Evolutionary conservation across 2,329 filamentous ascomycete species (phyloP).

Genomic region (Fusarium miscanthi): DNA sequence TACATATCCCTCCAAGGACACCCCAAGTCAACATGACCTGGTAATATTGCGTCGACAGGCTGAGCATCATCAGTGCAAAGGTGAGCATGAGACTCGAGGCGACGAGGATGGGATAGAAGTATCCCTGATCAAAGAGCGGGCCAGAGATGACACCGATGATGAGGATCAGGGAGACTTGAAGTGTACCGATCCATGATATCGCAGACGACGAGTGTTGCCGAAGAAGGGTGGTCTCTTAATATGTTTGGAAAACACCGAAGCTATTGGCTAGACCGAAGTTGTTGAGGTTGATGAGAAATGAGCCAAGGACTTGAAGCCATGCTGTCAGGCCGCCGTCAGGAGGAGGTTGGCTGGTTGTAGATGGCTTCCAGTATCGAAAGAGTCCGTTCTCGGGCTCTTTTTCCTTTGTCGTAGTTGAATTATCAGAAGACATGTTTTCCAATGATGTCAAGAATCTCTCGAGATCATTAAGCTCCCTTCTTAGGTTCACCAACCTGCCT

Average conservation of each 20-base stretch:
- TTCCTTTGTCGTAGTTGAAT: not conserved
- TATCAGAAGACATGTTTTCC: not conserved
- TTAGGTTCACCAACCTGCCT: fast-evolving
- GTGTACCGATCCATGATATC: not conserved
- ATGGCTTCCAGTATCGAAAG: not conserved
- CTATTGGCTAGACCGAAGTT: not conserved
- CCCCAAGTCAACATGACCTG: not conserved
- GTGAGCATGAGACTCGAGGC: not conserved
- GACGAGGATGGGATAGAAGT: not conserved
- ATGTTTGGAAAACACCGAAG: not conserved
- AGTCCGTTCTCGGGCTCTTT: fast-evolving
- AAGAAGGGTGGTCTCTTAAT: not conserved
- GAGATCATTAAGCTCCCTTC: no score
- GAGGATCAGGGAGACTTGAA: not conserved
- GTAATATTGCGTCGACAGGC: not conserved
- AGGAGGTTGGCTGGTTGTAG: not conserved
- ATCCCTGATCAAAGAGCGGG: not conserved
- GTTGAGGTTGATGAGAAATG: not conserved
- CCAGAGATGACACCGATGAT: not conserved
- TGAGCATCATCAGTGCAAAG: not conserved
- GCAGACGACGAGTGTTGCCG: not conserved
- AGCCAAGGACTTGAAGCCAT: not conserved
- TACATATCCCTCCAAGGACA: not conserved
- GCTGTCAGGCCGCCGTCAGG: not conserved
- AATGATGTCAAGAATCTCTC: not conserved